phyloP scores from a whole-genome alignment of 2,329 filamentous ascomycete genomes.

The Fusarium sp. region DNA sequence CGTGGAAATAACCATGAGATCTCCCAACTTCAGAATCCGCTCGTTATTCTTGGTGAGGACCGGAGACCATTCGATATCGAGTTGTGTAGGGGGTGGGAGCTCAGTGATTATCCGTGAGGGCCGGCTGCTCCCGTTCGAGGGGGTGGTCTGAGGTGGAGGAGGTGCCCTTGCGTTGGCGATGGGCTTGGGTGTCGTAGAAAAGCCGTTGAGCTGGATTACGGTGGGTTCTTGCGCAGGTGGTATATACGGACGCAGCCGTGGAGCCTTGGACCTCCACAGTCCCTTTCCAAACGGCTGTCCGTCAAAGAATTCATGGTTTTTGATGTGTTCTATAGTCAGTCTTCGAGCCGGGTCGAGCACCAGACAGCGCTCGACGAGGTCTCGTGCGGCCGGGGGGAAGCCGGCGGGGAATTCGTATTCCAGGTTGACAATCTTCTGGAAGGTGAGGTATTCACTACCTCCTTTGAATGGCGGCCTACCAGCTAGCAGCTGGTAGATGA shows the following conservation, averaged over 20 bases:
- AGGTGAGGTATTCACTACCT: constrained; percentile 94
- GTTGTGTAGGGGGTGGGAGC: constrained; percentile 92
- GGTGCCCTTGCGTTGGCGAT: constrained; percentile 46
- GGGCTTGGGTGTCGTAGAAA: constrained; percentile 49
- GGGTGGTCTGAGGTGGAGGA: constrained; percentile 53
- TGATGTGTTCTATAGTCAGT: constrained; percentile 94
- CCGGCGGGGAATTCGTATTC: constrained; percentile 94
- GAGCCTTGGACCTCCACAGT: constrained; percentile 91
- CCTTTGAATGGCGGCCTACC: constrained; percentile 98
- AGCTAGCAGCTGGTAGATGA: constrained; percentile 94
- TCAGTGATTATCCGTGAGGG: constrained; percentile 91
- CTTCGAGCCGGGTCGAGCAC: constrained; percentile 88
- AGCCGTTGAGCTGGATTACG: constrained; percentile 79
- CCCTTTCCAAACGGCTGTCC: constrained; percentile 85
- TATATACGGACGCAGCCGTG: constrained; percentile 85
- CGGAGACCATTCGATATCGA: constrained; percentile 99
- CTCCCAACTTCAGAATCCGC: constrained; percentile 92
- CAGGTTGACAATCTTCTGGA: constrained; percentile 95
- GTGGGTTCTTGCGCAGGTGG: constrained; percentile 80
- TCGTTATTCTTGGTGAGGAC: constrained; percentile 93
- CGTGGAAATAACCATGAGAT: constrained; percentile 85
- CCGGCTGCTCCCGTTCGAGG: constrained; percentile 63
- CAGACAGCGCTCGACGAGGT: constrained; percentile 89
- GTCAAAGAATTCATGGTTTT: constrained; percentile 95
- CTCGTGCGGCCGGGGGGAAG: constrained; percentile 87